Evolutionary conservation across 1,284 basidiomycete genomes (phyloP).

Genomic region (Ustilago crameri): DNA sequence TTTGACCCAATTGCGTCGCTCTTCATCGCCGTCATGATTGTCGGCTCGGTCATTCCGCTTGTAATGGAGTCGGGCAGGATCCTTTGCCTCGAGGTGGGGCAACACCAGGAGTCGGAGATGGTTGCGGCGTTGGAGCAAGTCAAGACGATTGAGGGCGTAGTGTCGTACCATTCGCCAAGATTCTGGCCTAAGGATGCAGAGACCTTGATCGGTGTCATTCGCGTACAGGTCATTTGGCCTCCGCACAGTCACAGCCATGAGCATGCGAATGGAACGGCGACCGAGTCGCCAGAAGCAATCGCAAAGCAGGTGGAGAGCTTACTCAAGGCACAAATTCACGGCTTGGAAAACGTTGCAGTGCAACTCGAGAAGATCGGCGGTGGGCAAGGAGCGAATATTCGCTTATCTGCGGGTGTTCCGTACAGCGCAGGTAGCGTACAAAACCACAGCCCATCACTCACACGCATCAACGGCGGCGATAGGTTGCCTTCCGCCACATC

Average conservation of each 20-base stretch:
- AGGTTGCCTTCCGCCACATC: conserved; percentile 14
- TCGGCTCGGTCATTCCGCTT: conserved; percentile 91
- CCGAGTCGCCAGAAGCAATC: conserved; percentile 45
- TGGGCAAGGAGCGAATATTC: conserved; percentile 11
- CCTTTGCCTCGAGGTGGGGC: conserved; percentile 83
- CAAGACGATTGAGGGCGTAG: conserved; percentile 76
- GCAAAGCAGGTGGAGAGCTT: conserved; percentile 47
- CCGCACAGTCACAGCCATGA: conserved; percentile 14
- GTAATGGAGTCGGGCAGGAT: conserved; percentile 92
- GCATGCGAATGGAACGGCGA: neutral
- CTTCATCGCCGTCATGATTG: conserved; percentile 94
- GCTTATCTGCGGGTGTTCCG: conserved; percentile 27
- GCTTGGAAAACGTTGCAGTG: conserved; percentile 55
- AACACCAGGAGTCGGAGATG: conserved; percentile 76
- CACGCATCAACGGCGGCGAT: conserved; percentile 5
- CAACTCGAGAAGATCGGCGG: conserved; percentile 48
- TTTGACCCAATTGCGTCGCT: conserved; percentile 98
- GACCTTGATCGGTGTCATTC: conserved; percentile 84
- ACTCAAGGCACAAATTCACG: conserved; percentile 51
- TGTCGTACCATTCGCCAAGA: conserved; percentile 81
- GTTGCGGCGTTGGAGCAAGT: conserved; percentile 82
- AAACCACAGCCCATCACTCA: conserved; percentile 12
- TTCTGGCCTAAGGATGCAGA: conserved; percentile 97
- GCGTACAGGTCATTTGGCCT: conserved; percentile 70
- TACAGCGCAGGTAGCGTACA: conserved; percentile 39